Evolutionary conservation across 495 filamentous ascomycete genomes (phyloP).

Genomic region (Monascus purpureus): DNA sequence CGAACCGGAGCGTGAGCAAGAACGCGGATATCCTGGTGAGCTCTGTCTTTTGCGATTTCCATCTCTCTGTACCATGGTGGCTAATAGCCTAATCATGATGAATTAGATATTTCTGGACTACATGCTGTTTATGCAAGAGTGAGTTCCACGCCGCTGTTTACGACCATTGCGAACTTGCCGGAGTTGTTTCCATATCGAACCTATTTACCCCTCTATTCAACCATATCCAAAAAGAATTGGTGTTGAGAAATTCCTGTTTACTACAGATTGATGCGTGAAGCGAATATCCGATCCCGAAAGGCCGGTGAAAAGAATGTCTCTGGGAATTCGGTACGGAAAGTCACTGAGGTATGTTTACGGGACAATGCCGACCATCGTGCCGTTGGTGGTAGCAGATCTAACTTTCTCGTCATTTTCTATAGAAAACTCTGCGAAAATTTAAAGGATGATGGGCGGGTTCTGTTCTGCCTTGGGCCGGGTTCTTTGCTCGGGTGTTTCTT

Average conservation of each 20-base stretch:
- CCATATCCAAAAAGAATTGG: too few relatives aligned
- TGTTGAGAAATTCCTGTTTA: slow-evolving; percentile 2
- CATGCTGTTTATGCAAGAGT: slow-evolving; percentile 83
- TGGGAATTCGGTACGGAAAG: slow-evolving; percentile 61
- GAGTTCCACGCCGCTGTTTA: slow-evolving; percentile 10
- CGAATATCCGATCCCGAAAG: slow-evolving; percentile 61
- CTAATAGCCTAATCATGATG: not conserved
- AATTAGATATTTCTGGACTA: slow-evolving; percentile 76
- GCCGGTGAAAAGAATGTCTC: slow-evolving; percentile 58
- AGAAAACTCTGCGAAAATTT: slow-evolving; percentile 65
- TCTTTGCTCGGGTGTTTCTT: not conserved
- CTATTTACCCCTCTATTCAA: not conserved
- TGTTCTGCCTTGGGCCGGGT: not conserved
- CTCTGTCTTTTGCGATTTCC: too few relatives aligned
- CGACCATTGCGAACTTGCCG: not conserved
- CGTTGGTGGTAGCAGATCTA: too few relatives aligned
- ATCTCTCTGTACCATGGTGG: slow-evolving; percentile 4
- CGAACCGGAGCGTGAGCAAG: slow-evolving; percentile 63
- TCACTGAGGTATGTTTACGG: slow-evolving; percentile 48
- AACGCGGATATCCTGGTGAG: slow-evolving; percentile 78
- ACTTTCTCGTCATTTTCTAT: slow-evolving; percentile 1
- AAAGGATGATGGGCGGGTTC: slow-evolving; percentile 41
- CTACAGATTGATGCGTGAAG: slow-evolving; percentile 68
- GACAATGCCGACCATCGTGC: too few relatives aligned
- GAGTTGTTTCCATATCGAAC: not conserved